These are phyloP conservation scores for Spathaspora arborariae DNA, from an alignment of 805 yeast species.

Conservation along the genomic window DNA sequence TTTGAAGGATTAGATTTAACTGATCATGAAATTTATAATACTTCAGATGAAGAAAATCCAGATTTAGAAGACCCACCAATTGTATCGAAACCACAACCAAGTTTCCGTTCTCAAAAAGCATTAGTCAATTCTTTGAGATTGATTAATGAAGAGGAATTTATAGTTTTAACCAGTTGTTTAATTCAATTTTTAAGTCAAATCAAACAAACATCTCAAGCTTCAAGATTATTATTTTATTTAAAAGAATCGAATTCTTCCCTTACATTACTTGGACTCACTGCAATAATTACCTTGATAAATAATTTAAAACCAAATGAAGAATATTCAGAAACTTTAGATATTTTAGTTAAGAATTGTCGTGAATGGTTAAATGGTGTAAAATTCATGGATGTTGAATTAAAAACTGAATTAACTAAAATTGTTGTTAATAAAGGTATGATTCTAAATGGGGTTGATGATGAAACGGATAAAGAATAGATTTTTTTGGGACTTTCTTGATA, in stretches of 20 bases:
- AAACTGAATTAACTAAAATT: constrained; percentile 25
- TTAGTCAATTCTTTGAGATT: constrained; percentile 29
- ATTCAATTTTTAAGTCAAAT: constrained; percentile 20
- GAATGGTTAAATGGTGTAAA: constrained; percentile 26
- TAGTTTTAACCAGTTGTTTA: constrained; percentile 26
- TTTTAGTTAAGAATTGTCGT: constrained; percentile 20
- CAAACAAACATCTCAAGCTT: constrained; percentile 16
- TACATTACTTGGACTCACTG: constrained; percentile 30
- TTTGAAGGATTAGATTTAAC: constrained; percentile 30
- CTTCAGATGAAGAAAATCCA: constrained; percentile 13
- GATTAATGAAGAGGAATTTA: constrained; percentile 30
- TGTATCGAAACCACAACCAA: constrained; percentile 1
- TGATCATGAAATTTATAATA: constrained; percentile 19
- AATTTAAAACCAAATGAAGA: constrained; percentile 13
- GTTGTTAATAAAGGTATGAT: constrained; percentile 30
- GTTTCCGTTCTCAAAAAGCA: constrained; percentile 14
- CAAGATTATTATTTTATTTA: constrained; percentile 23
- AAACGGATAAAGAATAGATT: not conserved
- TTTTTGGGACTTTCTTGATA: no score
- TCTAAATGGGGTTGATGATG: constrained; percentile 22
- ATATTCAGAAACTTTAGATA: constrained; percentile 25
- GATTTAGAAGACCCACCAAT: constrained; percentile 7
- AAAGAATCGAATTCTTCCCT: constrained; percentile 14
- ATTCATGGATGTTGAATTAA: constrained; percentile 19
- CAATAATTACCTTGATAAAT: constrained; percentile 21